Percentiles rank a stretch among this genome's conserved stretches.
Evolutionary conservation across 2,329 filamentous ascomycete genomes (phyloP).

Genomic region (Trichoderma aggressivum): DNA sequence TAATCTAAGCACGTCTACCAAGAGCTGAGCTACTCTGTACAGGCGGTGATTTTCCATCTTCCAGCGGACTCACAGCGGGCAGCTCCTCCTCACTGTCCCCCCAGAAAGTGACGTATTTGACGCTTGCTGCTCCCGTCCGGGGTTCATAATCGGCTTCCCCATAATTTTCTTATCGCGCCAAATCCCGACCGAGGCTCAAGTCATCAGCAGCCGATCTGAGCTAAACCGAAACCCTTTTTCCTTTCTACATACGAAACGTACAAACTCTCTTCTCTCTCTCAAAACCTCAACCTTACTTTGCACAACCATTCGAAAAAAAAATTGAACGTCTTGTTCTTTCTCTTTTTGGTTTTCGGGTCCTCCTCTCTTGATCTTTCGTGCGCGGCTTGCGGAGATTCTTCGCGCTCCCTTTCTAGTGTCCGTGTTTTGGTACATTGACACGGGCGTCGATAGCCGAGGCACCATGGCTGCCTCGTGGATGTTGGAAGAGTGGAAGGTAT

Average conservation of each 20-base stretch:
- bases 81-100: neutral
- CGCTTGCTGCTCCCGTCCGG: neutral
- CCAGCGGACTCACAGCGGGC: neutral
- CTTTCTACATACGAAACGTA: neutral
- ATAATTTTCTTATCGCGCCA: neutral
- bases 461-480: slow-evolving; percentile 23
- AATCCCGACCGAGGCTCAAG: slow-evolving; percentile 8
- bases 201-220: neutral
- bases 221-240: neutral
- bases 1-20: neutral
- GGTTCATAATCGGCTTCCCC: neutral
- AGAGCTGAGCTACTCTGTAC: neutral
- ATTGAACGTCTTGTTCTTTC: neutral
- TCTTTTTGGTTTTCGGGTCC: neutral
- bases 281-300: neutral
- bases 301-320: neutral
- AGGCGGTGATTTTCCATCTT: neutral
- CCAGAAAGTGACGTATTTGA: neutral
- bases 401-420: neutral
- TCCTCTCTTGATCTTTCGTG: neutral
- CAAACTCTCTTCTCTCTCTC: neutral
- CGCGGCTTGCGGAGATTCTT: neutral
- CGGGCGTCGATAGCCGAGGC: slow-evolving; percentile 18
- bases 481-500: slow-evolving; percentile 27
- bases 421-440: neutral